These are phyloP conservation scores for Talaromyces sp. DNA, from an alignment of 2,329 filamentous ascomycete genomes.

Conservation along the genomic window DNA sequence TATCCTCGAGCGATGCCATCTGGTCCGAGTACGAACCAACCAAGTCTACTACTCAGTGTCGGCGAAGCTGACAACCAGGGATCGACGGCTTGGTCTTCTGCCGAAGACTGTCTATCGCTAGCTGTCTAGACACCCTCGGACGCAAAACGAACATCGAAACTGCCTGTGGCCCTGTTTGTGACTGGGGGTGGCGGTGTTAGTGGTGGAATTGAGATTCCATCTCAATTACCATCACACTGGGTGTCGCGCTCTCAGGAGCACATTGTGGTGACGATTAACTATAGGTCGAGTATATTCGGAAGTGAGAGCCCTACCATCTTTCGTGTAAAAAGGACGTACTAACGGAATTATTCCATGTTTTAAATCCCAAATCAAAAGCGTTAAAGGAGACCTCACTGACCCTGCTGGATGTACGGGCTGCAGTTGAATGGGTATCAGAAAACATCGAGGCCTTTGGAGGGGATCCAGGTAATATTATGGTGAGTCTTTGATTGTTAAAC, in stretches of 20 bases:
- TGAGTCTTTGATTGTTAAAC: background rate
- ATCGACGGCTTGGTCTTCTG: constrained; percentile 18
- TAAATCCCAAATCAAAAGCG: constrained; percentile 14
- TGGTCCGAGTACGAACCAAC: constrained; percentile 21
- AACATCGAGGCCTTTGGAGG: constrained; percentile 33
- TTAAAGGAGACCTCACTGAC: background rate
- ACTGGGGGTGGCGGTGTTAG: constrained; percentile 20
- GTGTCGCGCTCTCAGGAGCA: constrained; percentile 36
- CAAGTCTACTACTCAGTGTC: background rate
- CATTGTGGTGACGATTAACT: constrained; percentile 38
- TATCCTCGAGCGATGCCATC: constrained; percentile 20
- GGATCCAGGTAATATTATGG: constrained; percentile 25
- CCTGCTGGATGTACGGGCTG: constrained; percentile 18
- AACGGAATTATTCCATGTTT: background rate
- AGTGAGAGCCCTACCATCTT: background rate
- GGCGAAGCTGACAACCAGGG: constrained; percentile 15
- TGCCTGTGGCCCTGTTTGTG: constrained; percentile 21
- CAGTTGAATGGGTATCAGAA: constrained; percentile 27
- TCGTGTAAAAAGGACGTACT: too few species aligned
- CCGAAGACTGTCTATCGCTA: constrained; percentile 42
- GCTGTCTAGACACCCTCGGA: constrained; percentile 40
- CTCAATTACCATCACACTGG: constrained; percentile 22
- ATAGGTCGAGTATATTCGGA: constrained; percentile 24
- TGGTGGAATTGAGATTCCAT: constrained; percentile 33
- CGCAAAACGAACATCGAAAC: constrained; percentile 12